Base-by-base conservation (phyloP, 495 filamentous ascomycete species). In the Immersiella caudata region DNA sequence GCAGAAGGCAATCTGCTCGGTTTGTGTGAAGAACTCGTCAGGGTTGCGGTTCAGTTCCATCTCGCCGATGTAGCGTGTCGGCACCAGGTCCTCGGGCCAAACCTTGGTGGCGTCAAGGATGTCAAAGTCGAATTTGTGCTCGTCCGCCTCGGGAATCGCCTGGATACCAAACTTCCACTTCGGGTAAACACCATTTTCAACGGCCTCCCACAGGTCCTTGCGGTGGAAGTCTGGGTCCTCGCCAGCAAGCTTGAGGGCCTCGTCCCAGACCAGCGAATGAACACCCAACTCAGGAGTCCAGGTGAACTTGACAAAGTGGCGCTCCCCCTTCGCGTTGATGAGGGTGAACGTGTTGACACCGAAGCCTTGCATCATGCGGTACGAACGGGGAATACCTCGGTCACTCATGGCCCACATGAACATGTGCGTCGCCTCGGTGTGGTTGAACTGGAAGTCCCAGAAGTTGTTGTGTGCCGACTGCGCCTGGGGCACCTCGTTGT, bases 41-140 rank as follows among this genome's bases (percentile, higher is more conserved):
- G 90, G 79, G 68, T 93, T 95, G 50, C 87, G 85, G 82, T 96
- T 94, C 29, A 97, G 86, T 62, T 93, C 87, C 11, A 97, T 70
- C 78, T 94, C 86, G 35, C 92, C 93, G 67, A 96, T 92, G 74
- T 91, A 90, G 2, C 89, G 83, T 54, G 94, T 83, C 0, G 93
- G 93, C 4, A 96, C 81, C 0, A 90, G 78, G 49, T 97, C 91
- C 71, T 96, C 91, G 0, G 93, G 93, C 92, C 92, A 96, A 40
- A 95, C 72, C 79, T 97, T 96, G 36, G 93, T 97, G n/a, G 92
- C 90, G 70, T 97, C 93, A 7, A 96, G 83, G 64, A 94, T 90
- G 72, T 97, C 93, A 58, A 96, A 96, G 5, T 96, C 92, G 69
- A 96, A 97, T 55, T 93, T 88, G 71, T 95, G 80, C 73, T 90